phyloP scores from a whole-genome alignment of 208 protist genomes.

The Herpetomonas tarakana region DNA sequence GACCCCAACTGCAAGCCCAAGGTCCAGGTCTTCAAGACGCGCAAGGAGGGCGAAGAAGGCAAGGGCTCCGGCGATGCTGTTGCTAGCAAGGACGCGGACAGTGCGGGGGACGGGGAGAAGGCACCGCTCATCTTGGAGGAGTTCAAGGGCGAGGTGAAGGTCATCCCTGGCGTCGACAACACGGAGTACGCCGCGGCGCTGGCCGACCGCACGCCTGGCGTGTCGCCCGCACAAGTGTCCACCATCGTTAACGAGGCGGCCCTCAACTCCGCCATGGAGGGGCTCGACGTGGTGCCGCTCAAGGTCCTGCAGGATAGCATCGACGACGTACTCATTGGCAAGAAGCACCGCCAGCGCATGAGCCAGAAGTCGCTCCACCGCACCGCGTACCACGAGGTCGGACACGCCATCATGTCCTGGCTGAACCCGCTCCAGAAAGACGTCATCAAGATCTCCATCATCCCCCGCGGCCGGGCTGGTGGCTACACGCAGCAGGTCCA shows the following conservation, averaged over 20 bases:
- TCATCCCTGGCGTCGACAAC: conserved; percentile 81
- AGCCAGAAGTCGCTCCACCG: conserved; percentile 69
- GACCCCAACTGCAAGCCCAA: conserved; percentile 85
- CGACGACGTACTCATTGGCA: conserved; percentile 92
- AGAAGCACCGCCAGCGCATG: conserved; percentile 93
- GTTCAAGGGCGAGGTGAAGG: conserved; percentile 44
- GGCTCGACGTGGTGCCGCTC: conserved; percentile 69
- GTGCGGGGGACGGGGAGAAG: conserved; percentile 11
- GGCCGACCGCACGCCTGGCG: conserved; percentile 89
- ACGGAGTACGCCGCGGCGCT: conserved; percentile 65
- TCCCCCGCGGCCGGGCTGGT: conserved; percentile 84
- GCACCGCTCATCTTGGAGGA: conserved; percentile 32
- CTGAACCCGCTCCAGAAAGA: conserved; percentile 83
- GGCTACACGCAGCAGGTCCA: conserved; percentile 93
- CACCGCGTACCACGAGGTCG: conserved; percentile 97
- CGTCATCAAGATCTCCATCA: conserved; percentile 92
- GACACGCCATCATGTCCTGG: conserved; percentile 96
- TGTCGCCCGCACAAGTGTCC: conserved; percentile 94
- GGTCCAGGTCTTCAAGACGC: conserved; percentile 69
- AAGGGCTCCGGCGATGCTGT: conserved; percentile 4
- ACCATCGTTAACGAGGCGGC: conserved; percentile 98
- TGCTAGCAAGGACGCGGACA: background rate
- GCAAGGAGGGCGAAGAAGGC: conserved; percentile 40
- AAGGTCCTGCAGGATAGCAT: conserved; percentile 83
- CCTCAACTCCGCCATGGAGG: conserved; percentile 80